phyloP scores from a whole-genome alignment of 2,329 filamentous ascomycete species.

The Aspergillus versicolor region DNA sequence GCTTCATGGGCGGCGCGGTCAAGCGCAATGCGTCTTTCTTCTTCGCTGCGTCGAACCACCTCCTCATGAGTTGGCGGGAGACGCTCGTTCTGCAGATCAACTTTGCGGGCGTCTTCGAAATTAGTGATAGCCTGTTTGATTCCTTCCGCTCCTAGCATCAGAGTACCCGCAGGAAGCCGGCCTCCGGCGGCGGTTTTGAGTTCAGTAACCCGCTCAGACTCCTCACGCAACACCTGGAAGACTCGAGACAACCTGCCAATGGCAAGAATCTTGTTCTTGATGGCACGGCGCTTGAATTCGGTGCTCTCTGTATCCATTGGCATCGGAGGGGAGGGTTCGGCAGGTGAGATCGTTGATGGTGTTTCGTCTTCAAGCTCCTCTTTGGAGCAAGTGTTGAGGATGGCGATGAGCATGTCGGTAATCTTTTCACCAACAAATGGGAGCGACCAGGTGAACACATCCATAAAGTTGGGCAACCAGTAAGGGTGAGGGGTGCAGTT shows the following conservation, averaged over 20 bases:
- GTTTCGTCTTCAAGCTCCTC: slow-evolving; percentile 92
- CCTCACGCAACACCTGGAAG: slow-evolving; percentile 96
- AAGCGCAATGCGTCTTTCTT: slow-evolving; percentile 77
- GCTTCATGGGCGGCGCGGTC: slow-evolving; percentile 84
- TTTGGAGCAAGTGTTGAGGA: slow-evolving; percentile 98
- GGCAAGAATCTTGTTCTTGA: slow-evolving; percentile 99
- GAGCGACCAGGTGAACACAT: slow-evolving; percentile 99
- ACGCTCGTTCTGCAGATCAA: slow-evolving; percentile 94
- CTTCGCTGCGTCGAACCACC: slow-evolving; percentile 77
- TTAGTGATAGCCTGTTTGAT: slow-evolving; percentile 98
- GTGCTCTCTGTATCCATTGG: slow-evolving; percentile 76
- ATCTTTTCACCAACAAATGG: slow-evolving; percentile 99
- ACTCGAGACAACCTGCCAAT: slow-evolving; percentile 95
- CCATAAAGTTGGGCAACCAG: slow-evolving; percentile 99
- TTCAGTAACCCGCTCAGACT: slow-evolving; percentile 94
- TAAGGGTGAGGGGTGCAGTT: slow-evolving; percentile 99
- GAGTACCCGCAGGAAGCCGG: slow-evolving; percentile 85
- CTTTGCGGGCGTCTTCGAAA: slow-evolving; percentile 95
- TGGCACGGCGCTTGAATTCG: slow-evolving; percentile 91
- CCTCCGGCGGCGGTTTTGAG: slow-evolving; percentile 96
- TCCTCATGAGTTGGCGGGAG: slow-evolving; percentile 91
- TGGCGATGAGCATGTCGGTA: slow-evolving; percentile 98
- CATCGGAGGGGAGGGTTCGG: slow-evolving; percentile 74
- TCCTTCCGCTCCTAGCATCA: slow-evolving; percentile 96
- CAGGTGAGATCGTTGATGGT: slow-evolving; percentile 67